phyloP scores from a whole-genome alignment of 306 rosid genomes.

The Cicer chorassanicum region DNA sequence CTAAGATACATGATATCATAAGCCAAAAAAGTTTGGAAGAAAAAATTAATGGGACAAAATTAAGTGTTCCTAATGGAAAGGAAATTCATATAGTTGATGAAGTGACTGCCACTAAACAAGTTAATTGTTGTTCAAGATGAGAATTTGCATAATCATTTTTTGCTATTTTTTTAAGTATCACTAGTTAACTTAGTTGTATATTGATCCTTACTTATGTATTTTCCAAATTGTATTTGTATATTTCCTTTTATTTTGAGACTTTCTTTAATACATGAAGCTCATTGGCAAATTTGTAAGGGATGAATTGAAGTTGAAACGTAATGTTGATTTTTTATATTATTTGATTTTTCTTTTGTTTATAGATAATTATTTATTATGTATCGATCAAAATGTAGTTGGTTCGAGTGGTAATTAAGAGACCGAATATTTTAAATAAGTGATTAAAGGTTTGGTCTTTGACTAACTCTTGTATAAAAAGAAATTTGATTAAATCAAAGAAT shows the following conservation, averaged over 20 bases:
- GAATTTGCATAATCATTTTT: background rate
- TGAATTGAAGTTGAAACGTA: slow-evolving; percentile 18
- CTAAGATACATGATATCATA: slow-evolving; percentile 67
- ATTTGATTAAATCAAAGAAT: too few relatives aligned
- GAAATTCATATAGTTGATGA: slow-evolving; percentile 68
- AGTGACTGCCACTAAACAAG: slow-evolving; percentile 80
- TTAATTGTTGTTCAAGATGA: slow-evolving; percentile 60
- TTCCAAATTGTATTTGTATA: slow-evolving; percentile 2
- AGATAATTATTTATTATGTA: background rate
- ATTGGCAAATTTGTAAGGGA: background rate
- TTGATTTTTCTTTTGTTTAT: background rate
- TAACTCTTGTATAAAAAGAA: too few relatives aligned
- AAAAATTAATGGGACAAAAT: slow-evolving; percentile 42
- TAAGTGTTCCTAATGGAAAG: slow-evolving; percentile 54
- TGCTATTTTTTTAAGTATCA: slow-evolving; percentile 26
- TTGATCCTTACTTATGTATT: slow-evolving; percentile 24
- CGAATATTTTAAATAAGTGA: too few relatives aligned
- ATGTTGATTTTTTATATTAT: slow-evolving; percentile 20
- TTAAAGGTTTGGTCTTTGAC: too few relatives aligned
- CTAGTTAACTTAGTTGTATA: background rate
- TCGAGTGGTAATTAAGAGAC: too few relatives aligned
- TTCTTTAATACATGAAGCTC: slow-evolving; percentile 6
- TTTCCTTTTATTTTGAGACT: background rate
- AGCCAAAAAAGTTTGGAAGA: slow-evolving; percentile 67
- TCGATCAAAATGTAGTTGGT: too few relatives aligned